Percentiles rank a stretch among this genome's conserved stretches.
These are phyloP conservation scores for Populus hybrid DNA, from an alignment of 441 rosid genomes.

Conservation along the genomic window DNA sequence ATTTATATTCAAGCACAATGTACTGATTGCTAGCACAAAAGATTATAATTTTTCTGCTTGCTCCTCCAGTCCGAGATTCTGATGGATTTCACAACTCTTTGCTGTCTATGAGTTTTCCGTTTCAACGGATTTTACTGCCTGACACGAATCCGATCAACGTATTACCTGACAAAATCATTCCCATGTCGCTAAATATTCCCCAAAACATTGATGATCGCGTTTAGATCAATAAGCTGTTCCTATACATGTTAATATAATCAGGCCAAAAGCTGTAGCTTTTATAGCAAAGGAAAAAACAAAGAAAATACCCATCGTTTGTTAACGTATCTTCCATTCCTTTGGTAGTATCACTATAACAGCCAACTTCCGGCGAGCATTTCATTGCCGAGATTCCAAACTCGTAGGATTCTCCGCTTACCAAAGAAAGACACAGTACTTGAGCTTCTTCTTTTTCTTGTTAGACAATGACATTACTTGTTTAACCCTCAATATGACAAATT, in stretches of 20 bases:
- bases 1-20: no score
- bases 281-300: no score
- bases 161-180: no score
- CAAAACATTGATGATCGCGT: background rate
- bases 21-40: no score
- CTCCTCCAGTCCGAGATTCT: no score
- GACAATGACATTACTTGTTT: background rate
- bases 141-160: no score
- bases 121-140: no score
- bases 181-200: no score
- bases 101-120: no score
- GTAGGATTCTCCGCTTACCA: slow-evolving; percentile 20
- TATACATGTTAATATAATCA: background rate
- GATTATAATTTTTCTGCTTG: no score
- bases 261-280: background rate
- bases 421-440: background rate
- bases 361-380: slow-evolving; percentile 22
- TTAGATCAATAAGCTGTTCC: background rate
- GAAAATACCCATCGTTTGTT: no score
- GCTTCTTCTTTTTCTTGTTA: background rate
- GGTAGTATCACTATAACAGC: background rate
- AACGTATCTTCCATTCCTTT: background rate
- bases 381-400: background rate
- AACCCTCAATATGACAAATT: background rate
- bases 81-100: no score